Percentiles rank a stretch among this genome's conserved stretches.
Conservation (phyloP, 2,329 filamentous ascomycete species). For the Neofusicoccum cordaticola region DNA sequence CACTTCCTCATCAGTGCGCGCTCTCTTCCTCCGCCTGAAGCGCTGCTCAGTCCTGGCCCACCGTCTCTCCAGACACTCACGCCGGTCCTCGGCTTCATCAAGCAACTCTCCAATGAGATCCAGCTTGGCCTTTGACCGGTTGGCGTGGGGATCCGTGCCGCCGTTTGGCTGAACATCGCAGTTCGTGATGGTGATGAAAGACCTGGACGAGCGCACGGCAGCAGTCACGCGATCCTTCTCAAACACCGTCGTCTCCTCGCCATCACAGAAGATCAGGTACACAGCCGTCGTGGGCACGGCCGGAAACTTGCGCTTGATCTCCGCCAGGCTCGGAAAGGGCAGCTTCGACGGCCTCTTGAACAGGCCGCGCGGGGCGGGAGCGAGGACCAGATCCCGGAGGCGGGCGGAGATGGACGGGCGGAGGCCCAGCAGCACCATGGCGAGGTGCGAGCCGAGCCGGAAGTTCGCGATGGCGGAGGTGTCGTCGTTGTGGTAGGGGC, state of each 20-base stretch:
- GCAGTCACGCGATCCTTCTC: conserved; percentile 56
- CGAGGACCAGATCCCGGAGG: conserved; percentile 46
- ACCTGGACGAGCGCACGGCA: conserved; percentile 41
- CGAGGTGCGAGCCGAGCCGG: conserved; percentile 47
- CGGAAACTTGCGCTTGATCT: conserved; percentile 36
- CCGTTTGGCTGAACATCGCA: conserved; percentile 42
- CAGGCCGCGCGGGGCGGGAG: conserved; percentile 15
- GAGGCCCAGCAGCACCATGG: conserved; percentile 54
- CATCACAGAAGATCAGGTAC: conserved; percentile 57
- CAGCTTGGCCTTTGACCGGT: conserved; percentile 11
- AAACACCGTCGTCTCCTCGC: conserved; percentile 46
- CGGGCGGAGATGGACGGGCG: conserved; percentile 54
- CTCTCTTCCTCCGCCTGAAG: not conserved
- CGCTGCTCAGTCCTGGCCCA: conserved; percentile 24
- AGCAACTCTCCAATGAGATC: conserved; percentile 28
- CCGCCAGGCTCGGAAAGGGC: conserved; percentile 21
- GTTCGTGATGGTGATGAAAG: conserved; percentile 58
- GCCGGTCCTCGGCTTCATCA: conserved; percentile 34
- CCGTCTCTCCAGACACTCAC: conserved; percentile 28
- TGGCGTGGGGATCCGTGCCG: conserved; percentile 17
- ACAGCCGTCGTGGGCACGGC: conserved; percentile 50
- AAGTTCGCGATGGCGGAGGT: conserved; percentile 32
- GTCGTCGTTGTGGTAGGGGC: conserved; percentile 47
- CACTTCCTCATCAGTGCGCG: conserved; percentile 22
- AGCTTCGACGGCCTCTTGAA: not conserved